phyloP scores from a whole-genome alignment of 805 yeast genomes.

The Candida xiaguanensis region DNA sequence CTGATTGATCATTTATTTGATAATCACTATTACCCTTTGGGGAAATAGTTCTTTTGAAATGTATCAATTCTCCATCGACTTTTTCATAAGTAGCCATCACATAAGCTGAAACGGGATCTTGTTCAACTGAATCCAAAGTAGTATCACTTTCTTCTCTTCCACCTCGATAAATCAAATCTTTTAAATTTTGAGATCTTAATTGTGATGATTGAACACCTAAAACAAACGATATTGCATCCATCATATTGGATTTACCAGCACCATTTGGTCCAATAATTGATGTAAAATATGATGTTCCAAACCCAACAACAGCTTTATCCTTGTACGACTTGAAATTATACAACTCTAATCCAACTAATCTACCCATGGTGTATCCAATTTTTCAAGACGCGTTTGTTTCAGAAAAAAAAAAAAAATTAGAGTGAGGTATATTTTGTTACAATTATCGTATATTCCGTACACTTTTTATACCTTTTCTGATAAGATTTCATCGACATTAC shows the following conservation, averaged over 20 bases:
- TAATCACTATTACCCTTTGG: slow-evolving; percentile 63
- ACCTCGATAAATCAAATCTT: slow-evolving; percentile 82
- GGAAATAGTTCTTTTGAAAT: slow-evolving; percentile 61
- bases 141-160: slow-evolving; percentile 12
- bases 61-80: slow-evolving; percentile 52
- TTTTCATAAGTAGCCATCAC: slow-evolving; percentile 77
- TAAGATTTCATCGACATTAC: slow-evolving; percentile 4
- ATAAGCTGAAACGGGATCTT: slow-evolving; percentile 57
- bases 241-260: slow-evolving; percentile 94
- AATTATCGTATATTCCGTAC: background rate
- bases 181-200: slow-evolving; percentile 67
- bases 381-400: slow-evolving; percentile 5
- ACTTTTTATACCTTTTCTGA: slow-evolving; percentile 4
- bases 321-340: slow-evolving; percentile 88
- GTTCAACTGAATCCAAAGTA: slow-evolving; percentile 16
- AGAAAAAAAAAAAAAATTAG: background rate
- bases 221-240: slow-evolving; percentile 96
- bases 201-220: slow-evolving; percentile 77
- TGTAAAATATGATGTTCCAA: slow-evolving; percentile 80
- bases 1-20: slow-evolving; percentile 56
- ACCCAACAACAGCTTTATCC: slow-evolving; percentile 72
- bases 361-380: slow-evolving; percentile 57
- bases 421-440: too few relatives aligned
- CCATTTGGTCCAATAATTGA: slow-evolving; percentile 98
- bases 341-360: slow-evolving; percentile 72